These are phyloP conservation scores for Pelargonium myrrhifolium DNA, from an alignment of 441 rosid species.

Conservation along the genomic window DNA sequence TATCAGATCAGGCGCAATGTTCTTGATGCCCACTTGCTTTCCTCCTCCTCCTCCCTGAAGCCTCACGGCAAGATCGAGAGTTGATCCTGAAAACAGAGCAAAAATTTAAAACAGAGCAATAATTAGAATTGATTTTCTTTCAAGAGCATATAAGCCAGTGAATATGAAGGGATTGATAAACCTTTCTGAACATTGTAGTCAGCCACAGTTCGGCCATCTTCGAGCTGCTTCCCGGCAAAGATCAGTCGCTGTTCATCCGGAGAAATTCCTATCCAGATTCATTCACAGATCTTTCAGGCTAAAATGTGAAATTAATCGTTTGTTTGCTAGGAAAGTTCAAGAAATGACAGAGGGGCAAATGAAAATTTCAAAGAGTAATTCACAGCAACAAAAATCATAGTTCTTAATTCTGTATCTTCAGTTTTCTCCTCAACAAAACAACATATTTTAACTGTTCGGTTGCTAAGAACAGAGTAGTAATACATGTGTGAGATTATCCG, in stretches of 20 bases:
- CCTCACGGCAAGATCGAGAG: not conserved
- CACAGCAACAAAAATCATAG: not conserved
- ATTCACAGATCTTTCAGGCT: not conserved
- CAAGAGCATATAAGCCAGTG: too few relatives aligned
- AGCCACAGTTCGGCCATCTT: too few relatives aligned
- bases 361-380: too few relatives aligned
- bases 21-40: not conserved
- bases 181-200: too few relatives aligned
- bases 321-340: not conserved
- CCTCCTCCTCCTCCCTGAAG: not conserved
- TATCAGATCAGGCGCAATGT: not conserved
- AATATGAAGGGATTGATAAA: too few relatives aligned
- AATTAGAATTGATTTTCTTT: too few relatives aligned
- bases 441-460: too few relatives aligned
- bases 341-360: too few relatives aligned
- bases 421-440: too few relatives aligned
- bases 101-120: not conserved
- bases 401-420: not conserved
- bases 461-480: not conserved
- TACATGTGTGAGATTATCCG: not conserved
- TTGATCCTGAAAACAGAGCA: not conserved
- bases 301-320: not conserved
- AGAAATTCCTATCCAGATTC: too few relatives aligned
- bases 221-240: not conserved
- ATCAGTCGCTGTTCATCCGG: not conserved